Percentiles rank a stretch among this genome's conserved stretches.
Conservation (phyloP, 495 filamentous ascomycete genomes). For the Collariella sp. region DNA sequence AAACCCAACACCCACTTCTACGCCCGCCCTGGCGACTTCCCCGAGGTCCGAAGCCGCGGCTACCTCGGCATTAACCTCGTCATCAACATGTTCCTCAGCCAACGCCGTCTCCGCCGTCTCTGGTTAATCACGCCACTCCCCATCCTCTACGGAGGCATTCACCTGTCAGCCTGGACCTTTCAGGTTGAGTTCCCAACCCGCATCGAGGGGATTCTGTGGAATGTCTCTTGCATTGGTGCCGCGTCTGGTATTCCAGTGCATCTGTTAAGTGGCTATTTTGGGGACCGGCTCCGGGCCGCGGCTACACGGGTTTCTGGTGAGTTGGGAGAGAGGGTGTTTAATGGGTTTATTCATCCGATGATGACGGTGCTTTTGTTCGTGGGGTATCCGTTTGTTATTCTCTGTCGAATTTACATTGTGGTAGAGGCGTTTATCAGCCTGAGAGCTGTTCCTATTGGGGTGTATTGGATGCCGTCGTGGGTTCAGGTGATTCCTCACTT, state of each 20-base stretch:
- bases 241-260: background rate
- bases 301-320: no score
- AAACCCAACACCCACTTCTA: background rate
- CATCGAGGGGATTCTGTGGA: background rate
- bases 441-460: background rate
- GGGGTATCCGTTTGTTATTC: background rate
- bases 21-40: no score
- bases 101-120: no score
- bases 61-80: no score
- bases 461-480: background rate
- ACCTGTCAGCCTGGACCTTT: background rate
- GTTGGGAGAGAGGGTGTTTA: no score
- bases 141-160: background rate
- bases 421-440: slow-evolving; percentile 1
- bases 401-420: background rate
- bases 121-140: background rate
- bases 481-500: no score
- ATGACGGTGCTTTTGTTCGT: no score
- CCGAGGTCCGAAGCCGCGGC: no score
- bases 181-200: background rate
- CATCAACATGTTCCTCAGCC: no score
- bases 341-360: no score
- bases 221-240: background rate
- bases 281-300: no score
- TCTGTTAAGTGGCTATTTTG: background rate